Percentiles rank a stretch among this genome's conserved stretches.
Conservation (phyloP, 2,329 filamentous ascomycete genomes). For the Alternaria sp. region DNA sequence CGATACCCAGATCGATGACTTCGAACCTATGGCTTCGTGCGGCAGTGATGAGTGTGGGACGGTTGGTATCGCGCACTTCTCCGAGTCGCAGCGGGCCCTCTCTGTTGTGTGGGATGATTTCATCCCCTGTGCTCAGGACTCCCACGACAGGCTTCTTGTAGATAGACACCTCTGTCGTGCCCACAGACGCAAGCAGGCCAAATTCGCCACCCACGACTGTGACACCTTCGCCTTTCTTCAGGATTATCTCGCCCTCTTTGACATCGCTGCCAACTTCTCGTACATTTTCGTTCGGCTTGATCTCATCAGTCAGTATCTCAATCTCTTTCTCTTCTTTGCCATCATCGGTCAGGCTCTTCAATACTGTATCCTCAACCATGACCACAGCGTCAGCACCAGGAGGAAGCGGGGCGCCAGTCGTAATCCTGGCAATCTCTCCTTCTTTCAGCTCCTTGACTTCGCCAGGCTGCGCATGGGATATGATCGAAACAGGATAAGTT, state of each 20-base stretch:
- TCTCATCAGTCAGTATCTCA: slow-evolving; percentile 79
- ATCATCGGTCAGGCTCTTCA: slow-evolving; percentile 78
- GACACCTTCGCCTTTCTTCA: slow-evolving; percentile 80
- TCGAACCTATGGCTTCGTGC: slow-evolving; percentile 76
- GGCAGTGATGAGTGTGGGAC: slow-evolving; percentile 83
- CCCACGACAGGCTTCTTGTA: slow-evolving; percentile 82
- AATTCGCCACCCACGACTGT: slow-evolving; percentile 89
- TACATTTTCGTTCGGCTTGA: slow-evolving; percentile 83
- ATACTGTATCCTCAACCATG: slow-evolving; percentile 92
- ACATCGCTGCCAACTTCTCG: slow-evolving; percentile 92
- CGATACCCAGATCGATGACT: slow-evolving; percentile 85
- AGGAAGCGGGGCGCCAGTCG: slow-evolving; percentile 90
- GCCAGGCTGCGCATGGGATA: slow-evolving; percentile 83
- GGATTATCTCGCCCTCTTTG: slow-evolving; percentile 69
- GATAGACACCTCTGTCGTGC: slow-evolving; percentile 71
- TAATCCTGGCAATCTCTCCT: slow-evolving; percentile 87
- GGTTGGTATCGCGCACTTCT: slow-evolving; percentile 92
- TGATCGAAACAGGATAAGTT: slow-evolving; percentile 81
- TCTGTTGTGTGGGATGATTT: slow-evolving; percentile 79
- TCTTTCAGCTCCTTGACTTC: slow-evolving; percentile 69
- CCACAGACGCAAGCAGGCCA: slow-evolving; percentile 85
- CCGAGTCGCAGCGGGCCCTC: slow-evolving; percentile 71
- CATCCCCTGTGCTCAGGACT: slow-evolving; percentile 91
- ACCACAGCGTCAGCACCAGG: slow-evolving; percentile 88
- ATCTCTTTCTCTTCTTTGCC: slow-evolving; percentile 85